phyloP scores from a whole-genome alignment of 108 stramenopile species.

The Mayamaea pseudoterrestris region DNA sequence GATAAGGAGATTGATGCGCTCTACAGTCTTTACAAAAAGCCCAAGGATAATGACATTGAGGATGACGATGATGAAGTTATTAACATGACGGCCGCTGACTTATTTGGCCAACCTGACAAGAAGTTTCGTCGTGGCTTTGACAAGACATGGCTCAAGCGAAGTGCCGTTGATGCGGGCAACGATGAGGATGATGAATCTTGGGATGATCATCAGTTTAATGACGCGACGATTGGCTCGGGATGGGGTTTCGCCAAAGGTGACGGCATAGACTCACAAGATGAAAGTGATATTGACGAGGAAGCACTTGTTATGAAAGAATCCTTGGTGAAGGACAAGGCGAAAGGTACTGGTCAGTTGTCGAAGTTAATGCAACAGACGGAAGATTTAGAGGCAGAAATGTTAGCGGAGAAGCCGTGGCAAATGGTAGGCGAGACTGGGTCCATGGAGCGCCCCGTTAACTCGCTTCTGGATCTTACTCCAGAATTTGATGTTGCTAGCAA shows the following conservation, averaged over 20 bases:
- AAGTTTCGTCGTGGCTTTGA: slow-evolving; percentile 41
- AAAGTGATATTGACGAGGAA: slow-evolving; percentile 19
- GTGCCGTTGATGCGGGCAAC: slow-evolving; percentile 7
- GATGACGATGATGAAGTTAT: slow-evolving; percentile 41
- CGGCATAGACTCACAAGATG: slow-evolving; percentile 22
- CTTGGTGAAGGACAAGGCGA: slow-evolving; percentile 1
- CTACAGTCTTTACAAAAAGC: slow-evolving; percentile 48
- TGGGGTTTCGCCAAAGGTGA: slow-evolving; percentile 8
- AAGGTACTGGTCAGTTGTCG: slow-evolving; percentile 25
- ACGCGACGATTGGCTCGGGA: slow-evolving; percentile 8
- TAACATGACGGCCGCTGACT: slow-evolving; percentile 75
- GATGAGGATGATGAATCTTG: slow-evolving; percentile 68
- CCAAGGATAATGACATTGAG: slow-evolving; percentile 23
- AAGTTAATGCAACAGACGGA: slow-evolving; percentile 76
- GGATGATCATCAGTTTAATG: slow-evolving; percentile 70
- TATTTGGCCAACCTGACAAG: slow-evolving; percentile 66
- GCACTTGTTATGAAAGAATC: slow-evolving; percentile 6
- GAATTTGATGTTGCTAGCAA: slow-evolving; percentile 91
- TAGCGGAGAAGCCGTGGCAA: slow-evolving; percentile 94
- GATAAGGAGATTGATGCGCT: slow-evolving; percentile 78
- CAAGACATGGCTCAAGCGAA: slow-evolving; percentile 21
- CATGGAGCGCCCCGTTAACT: slow-evolving; percentile 74
- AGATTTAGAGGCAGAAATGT: slow-evolving; percentile 80
- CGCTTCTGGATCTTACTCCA: slow-evolving; percentile 86
- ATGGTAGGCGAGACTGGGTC: slow-evolving; percentile 85